Evolutionary conservation across 2,329 filamentous ascomycete species (phyloP), one percentile per base, ranked within the genome.

Genomic region (Parascedosporium putredinis): DNA sequence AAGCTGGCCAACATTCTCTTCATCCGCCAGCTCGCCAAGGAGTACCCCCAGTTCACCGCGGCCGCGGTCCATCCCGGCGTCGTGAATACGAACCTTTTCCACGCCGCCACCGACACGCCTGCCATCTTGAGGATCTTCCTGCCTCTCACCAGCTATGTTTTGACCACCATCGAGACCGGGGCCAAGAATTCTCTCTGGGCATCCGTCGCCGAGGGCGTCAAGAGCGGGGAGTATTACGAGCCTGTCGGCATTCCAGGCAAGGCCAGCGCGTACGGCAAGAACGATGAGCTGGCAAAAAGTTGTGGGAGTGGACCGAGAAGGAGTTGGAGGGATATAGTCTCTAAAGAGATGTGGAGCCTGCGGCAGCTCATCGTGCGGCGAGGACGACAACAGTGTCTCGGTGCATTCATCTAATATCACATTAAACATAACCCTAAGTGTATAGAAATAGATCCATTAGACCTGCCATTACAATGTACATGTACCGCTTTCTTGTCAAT

Each of bases 151-250:
- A 54, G 45, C 24, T 51, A 50, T 16, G 45, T 59, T 12, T 51
- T 62, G 8, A 52, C 54, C 1, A 49, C 61, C 9, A 57, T 60
- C 7, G 58, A 63, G 20, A 52, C 62, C 24, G 70, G 70, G 1
- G 64, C 58, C 3, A 60, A 57, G 52, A 70, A 68, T 50, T 68
- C 72, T 57, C 58, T 73, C 3, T 73, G 70, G 70, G 68, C 66
- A 10, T 60, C 64, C 1, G 63, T 64, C n/a, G 55, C 61, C 3
- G 56, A 56, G 4, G 60, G 62, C n/a, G 59, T 64, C 0, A 57
- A 58, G 51, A 61, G 56, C 18, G 62, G 61, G 4, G 61, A 60
- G 51, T 63, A 64, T 50, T 65, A 66, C 47, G 60, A 59, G 54
- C 63, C 63, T 0, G 55, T 67, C 2, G 64, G 63, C 4, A 54